Base-by-base conservation (phyloP, 768 basidiomycete genomes). In the Mycena pura region DNA sequence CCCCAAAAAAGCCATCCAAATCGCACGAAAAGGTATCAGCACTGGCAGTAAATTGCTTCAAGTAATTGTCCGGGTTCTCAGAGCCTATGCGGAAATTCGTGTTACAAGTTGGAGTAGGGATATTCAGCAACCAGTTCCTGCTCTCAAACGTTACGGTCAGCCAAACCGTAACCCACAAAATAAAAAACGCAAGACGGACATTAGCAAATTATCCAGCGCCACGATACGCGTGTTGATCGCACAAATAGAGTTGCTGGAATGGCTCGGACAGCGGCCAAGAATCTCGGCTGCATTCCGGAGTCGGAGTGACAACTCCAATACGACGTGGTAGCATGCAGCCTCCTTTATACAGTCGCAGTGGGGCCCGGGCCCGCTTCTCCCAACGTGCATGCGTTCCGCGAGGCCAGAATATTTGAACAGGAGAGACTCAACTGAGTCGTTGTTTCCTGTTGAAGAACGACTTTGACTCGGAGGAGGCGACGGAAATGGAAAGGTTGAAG, bases 281-380 rank as follows among this genome's bases (percentile, higher is more conserved):
- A 75, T 70, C 38, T 81, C 75, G 24, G 79, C 77, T 14, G 82
- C 80, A 51, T 75, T 78, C n/a, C 83, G 80, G 15, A 84, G 75
- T 47, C 82, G 76, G 21, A 83, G 68, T 2, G 83, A 84, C 24
- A 84, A 71, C 52, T 84, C 83, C 7, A 84, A 74, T 15, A 82
- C 70, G n/a, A 73, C 77, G 40, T 69, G 76, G 66, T 84, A 84
- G 64, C 72, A 78, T 39, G 70, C 64, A 11, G 72, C 54, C 53
- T 84, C 82, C 41, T 74, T 71, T 13, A 83, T 68, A 60, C 83
- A 84, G 11, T 75, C 79, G 52, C 83, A 84, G 11, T 29, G 80
- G 74, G n/a, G n/a, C n/a, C n/a, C n/a, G n/a, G n/a, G n/a, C n/a
- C 25, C 72, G 70, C 24, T 68, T 66, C 22, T 62, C 21, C 44